A percentile compares a stretch with the other conserved stretches of the same genome.
These are phyloP conservation scores for Adiantum capillusveneris DNA, from an alignment of 75 land plant species.

Conservation along the genomic window DNA sequence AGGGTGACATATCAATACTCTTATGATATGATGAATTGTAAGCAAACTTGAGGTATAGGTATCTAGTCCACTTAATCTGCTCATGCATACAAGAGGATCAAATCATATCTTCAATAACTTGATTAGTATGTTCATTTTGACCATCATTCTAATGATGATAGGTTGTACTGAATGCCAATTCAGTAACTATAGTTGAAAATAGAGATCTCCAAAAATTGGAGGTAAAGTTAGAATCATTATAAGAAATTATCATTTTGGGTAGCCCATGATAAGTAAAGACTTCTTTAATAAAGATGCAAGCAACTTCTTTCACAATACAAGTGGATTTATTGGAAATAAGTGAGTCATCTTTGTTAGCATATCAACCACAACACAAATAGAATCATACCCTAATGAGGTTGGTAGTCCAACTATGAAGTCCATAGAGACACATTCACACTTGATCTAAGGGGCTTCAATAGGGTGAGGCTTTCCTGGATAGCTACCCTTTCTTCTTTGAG, in stretches of 20 bases:
- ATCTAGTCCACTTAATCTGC: constrained; percentile 3
- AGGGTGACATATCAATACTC: constrained; percentile 8
- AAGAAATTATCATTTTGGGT: constrained; percentile 12
- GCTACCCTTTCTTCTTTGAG: constrained; percentile 21
- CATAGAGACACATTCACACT: too few species aligned
- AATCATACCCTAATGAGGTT: background rate
- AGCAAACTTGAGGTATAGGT: constrained; percentile 3
- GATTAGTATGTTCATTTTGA: constrained; percentile 11
- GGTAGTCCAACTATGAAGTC: too few species aligned
- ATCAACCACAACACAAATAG: constrained; percentile 39
- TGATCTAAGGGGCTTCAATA: too few species aligned
- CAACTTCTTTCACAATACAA: constrained; percentile 7
- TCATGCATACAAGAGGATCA: background rate
- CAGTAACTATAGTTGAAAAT: background rate
- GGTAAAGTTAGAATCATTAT: constrained; percentile 20
- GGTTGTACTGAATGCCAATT: background rate
- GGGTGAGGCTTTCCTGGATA: constrained; percentile 8
- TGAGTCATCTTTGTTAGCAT: constrained; percentile 29
- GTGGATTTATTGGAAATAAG: constrained; percentile 12
- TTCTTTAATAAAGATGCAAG: constrained; percentile 10
- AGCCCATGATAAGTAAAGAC: background rate
- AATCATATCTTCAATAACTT: constrained; percentile 20
- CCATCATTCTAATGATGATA: constrained; percentile 23
- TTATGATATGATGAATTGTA: constrained; percentile 6
- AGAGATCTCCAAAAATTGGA: constrained; percentile 22